phyloP scores from a whole-genome alignment of 768 basidiomycete species.

The Auricularia heimuer region DNA sequence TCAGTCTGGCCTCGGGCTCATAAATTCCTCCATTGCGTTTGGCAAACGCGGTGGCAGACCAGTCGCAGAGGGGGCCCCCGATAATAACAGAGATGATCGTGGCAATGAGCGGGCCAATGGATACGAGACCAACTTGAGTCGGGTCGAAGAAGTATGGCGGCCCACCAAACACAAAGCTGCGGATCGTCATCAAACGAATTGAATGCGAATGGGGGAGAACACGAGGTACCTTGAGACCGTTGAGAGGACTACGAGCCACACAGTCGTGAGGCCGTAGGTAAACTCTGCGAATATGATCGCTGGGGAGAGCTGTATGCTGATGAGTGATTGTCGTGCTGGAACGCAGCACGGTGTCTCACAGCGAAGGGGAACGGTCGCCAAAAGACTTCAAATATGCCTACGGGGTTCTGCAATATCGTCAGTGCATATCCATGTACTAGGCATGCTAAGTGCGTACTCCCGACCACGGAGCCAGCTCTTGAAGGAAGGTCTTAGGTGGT shows the following conservation, averaged over 20 bases:
- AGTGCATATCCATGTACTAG: too few species aligned
- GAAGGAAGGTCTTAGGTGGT: slow-evolving; percentile 4
- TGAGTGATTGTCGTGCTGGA: slow-evolving; percentile 17
- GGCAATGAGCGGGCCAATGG: slow-evolving; percentile 13
- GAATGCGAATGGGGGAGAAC: slow-evolving; percentile 9
- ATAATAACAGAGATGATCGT: slow-evolving; percentile 8
- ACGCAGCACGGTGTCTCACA: neutral
- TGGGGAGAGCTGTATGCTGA: slow-evolving; percentile 29
- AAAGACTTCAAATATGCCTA: too few species aligned
- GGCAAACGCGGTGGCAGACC: slow-evolving; percentile 28
- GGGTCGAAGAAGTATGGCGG: neutral
- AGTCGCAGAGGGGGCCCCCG: slow-evolving; percentile 8
- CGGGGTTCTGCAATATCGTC: too few species aligned
- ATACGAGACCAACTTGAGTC: slow-evolving; percentile 11
- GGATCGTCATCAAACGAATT: neutral
- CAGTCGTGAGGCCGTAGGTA: slow-evolving; percentile 5
- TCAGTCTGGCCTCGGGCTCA: slow-evolving; percentile 37
- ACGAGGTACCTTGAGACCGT: slow-evolving; percentile 9
- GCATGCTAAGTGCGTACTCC: slow-evolving; percentile 21
- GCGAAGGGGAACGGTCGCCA: too few species aligned
- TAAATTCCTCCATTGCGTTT: slow-evolving; percentile 35
- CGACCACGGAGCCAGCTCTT: slow-evolving; percentile 14
- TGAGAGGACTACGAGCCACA: slow-evolving; percentile 9
- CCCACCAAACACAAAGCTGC: neutral
- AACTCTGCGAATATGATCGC: slow-evolving; percentile 18